Evolutionary conservation across 495 filamentous ascomycete species (phyloP), one percentile per base, ranked within the genome.

Genomic region (Penicillium goetzii): DNA sequence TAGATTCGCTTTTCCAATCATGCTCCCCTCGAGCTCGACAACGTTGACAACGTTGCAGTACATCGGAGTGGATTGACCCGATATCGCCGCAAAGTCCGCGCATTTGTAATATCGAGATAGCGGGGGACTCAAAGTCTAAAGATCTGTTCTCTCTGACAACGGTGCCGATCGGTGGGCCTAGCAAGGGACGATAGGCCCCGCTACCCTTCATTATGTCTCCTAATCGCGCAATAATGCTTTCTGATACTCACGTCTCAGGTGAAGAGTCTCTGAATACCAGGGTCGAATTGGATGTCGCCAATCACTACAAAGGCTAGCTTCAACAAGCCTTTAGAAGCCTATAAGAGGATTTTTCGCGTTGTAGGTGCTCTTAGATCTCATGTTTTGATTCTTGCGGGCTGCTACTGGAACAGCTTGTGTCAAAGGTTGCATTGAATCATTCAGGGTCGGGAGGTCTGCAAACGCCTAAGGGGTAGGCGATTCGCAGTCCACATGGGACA

Each of bases 41-140:
- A 40, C 36, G 15, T 40, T 40, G 36, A 40, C 36, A 17, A 15
- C 14, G 33, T 34, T 11, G 33, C 10, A 34, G 10, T 38, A 23
- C 19, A 26, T 25, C 45, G 45, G 45, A 50, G 45, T 50, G 10
- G 21, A 23, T 50, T 50, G 14, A 12, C 45, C 45, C 49, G 53
- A 56, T 36, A 66, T 58, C 33, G 45, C 63, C 63, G 59, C 34
- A 66, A 66, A 62, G 23, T 65, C 63, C 59, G 59, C 12, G 6
- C 53, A 32, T 32, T n/a, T n/a, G 30, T 61, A 47, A 58, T 61
- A 58, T 64, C 54, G 15, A 34, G 6, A 45, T 38, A 53, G 58
- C 53, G 53, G 53, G 60, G 60, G 25, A 43, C 28, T 3, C 11
- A 4, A 19, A 30, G 21, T 56, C 55, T 11, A 58, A 53, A 43